Conservation (phyloP, 208 protist species). For the Leishmania tropica region DNA sequence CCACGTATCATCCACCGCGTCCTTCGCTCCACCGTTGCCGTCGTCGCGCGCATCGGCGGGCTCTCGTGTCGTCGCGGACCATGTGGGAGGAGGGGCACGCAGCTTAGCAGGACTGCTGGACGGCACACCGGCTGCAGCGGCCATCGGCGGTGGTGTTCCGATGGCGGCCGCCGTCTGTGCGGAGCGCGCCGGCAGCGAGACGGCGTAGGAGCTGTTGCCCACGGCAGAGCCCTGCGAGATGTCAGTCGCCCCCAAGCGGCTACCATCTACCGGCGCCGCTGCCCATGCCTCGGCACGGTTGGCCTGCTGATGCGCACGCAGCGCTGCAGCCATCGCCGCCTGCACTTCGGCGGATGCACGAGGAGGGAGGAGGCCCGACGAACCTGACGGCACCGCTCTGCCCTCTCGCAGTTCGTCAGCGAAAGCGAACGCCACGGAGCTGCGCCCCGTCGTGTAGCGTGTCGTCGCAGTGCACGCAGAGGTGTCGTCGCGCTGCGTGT, state of each 20-base stretch:
- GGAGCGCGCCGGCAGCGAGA: conserved; percentile 13
- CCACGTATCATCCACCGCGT: background rate
- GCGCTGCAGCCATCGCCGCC: conserved; percentile 11
- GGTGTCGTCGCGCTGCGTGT: conserved; percentile 15
- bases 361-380: conserved; percentile 12
- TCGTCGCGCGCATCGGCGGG: background rate
- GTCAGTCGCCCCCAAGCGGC: background rate
- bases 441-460: conserved; percentile 23
- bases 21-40: background rate
- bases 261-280: background rate
- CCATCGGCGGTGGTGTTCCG: background rate
- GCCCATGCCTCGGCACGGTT: background rate
- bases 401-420: background rate
- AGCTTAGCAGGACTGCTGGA: background rate
- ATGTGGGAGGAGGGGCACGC: background rate
- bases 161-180: background rate
- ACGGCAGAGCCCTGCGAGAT: conserved; percentile 5
- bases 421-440: background rate
- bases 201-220: conserved; percentile 10
- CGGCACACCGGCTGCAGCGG: background rate
- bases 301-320: conserved; percentile 16
- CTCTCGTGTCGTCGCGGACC: background rate
- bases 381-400: background rate
- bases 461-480: conserved; percentile 24
- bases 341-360: conserved; percentile 20